Evolutionary conservation across 108 stramenopile species (phyloP), one percentile per base, ranked within the genome.

Genomic region (Nitzschia sp.): DNA sequence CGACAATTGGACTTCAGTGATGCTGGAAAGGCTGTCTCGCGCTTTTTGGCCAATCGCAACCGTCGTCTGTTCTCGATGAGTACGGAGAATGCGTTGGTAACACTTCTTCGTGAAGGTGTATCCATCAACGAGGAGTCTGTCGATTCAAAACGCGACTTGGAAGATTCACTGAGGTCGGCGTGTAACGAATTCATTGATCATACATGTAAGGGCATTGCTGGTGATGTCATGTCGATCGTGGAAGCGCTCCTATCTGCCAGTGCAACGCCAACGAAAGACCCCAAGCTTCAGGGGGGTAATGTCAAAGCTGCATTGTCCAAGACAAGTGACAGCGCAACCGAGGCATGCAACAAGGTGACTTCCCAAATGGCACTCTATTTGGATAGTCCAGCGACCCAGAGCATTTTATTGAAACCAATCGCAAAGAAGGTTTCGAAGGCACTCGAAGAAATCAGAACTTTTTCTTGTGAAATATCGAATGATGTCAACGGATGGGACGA

Each of bases 141-240:
- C 10, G 93, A 94, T 70, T 91, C 90, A 22, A 94, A 94, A 63
- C 88, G 93, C 9, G 93, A 94, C 72, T 71, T 94, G 69, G 93
- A 94, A 77, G 93, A 94, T 59, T 87, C 88, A 11, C 75, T 94
- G 40, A 81, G 93, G 41, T 79, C 78, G 14, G 89, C 93, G 15
- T 94, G 93, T 64, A 91, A 94, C 70, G 90, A 82, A 51, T 94
- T 94, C 53, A 94, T 94, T 73, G 93, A 89, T 22, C 90, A 94
- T 67, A 90, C 86, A 8, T 86, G 83, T 10, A 58, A 80, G 20
- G 70, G 71, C 7, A 34, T 91, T 10, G 80, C 87, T 15, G 71
- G 76, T 0, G 83, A 83, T 14, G 73, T 94, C 46, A 57, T 88
- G 48, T 56, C 59, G 1, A 77, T 89, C 43, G 77, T 88, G 0